phyloP scores from a whole-genome alignment of 495 filamentous ascomycete genomes.

The Podospora sp. region DNA sequence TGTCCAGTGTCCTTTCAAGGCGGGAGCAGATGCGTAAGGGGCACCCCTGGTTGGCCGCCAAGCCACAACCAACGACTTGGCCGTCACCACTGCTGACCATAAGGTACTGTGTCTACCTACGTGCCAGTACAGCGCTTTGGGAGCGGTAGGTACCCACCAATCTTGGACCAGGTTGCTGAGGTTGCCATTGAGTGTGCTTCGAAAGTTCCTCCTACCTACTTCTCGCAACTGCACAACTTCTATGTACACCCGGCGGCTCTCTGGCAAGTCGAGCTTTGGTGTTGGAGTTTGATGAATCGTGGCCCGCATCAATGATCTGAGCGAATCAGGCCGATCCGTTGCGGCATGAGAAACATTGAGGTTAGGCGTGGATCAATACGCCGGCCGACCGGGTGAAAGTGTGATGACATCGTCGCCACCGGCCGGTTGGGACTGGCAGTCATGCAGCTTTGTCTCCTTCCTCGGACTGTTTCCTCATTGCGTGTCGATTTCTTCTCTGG shows the following conservation, averaged over 20 bases:
- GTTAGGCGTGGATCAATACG: constrained; percentile 37
- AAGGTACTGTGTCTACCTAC: no score
- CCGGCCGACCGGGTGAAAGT: constrained; percentile 32
- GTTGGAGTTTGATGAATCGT: neutral
- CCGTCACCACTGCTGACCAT: neutral
- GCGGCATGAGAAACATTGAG: constrained; percentile 23
- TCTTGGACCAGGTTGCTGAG: no score
- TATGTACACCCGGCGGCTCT: neutral
- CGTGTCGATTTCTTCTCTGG: neutral
- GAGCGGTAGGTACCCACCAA: constrained; percentile 4
- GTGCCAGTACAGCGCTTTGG: no score
- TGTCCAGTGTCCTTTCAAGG: neutral
- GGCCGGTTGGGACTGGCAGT: neutral
- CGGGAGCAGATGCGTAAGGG: constrained; percentile 6
- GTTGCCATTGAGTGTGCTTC: neutral
- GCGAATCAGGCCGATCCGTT: constrained; percentile 15
- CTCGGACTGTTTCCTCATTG: neutral
- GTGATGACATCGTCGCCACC: constrained; percentile 25
- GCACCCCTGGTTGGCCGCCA: constrained; percentile 1
- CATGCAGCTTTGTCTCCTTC: neutral
- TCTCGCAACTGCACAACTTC: neutral
- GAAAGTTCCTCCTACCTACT: neutral
- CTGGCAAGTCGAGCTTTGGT: neutral
- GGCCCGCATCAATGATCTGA: constrained; percentile 3
- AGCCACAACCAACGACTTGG: neutral